Base-by-base conservation (phyloP, 2,329 filamentous ascomycete species). In the Botryotinia calthae region DNA sequence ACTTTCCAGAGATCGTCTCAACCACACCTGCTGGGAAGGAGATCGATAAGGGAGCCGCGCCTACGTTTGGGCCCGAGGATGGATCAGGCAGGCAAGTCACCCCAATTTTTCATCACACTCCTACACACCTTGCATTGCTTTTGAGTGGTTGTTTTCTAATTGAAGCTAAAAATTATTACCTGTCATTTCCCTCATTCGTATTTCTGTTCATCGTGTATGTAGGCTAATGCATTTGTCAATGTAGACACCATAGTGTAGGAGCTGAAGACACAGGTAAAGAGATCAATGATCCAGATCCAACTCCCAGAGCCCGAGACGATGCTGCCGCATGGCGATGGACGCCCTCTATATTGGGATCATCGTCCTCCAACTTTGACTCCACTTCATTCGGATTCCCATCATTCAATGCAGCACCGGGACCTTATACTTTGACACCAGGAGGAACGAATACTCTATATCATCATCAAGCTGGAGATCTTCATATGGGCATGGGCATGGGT, bases 351-450 rank as follows among this genome's bases (percentile, higher is more conserved):
- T 87, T 98, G 80, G 95, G 51, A 56, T 56, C 51, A 18, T 56
- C 95, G 3, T 94, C 95, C 6, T 96, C 94, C 34, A 86, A 97
- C 73, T 87, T 98, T 80, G 95, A 98, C 80, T 90, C 94, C 28
- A 94, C 91, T 81, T 92, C 93, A 44, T 93, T 93, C 81, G 89
- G 90, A 37, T 98, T 97, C 82, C 87, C 89, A 73, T 87, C 87
- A 72, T 87, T 91, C 76, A 93, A 93, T 82, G 92, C 95, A 76
- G 88, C 91, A 63, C 88, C 92, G 25, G 93, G 91, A 22, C 96
- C 96, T 82, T 98, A 97, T 82, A 95, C 94, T 12, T 93, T 95
- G 2, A 97, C 93, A 1, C 92, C 94, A 2, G 93, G 92, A 75
- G 92, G 92, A 63, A 91, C 90, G 75, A 93, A 92, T 80, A 92